Base-by-base conservation (phyloP, 2,329 filamentous ascomycete species). In the Phaeosphaeriaceae sp. region DNA sequence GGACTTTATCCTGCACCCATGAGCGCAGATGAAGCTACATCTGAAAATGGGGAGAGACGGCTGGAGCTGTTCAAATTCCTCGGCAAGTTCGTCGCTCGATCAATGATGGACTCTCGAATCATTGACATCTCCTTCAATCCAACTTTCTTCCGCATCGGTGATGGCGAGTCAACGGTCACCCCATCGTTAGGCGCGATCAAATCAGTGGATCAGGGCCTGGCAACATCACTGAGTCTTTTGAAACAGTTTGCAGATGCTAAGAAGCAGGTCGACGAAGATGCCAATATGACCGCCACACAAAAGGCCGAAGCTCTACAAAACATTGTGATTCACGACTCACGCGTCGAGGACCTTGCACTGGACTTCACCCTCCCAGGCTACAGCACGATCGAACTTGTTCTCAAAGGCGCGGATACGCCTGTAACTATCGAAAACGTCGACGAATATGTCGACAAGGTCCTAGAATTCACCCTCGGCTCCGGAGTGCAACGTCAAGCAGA, bases 111-210 rank as follows among this genome's bases (percentile, higher is more conserved):
- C 71, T 97, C 93, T 1, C 86, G 94, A 45, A 97, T 99, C 70
- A 97, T 99, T 61, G 94, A 99, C 66, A 87, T 99, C 59, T 94
- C 93, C 47, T 94, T 99, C 76, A 99, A 97, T 69, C 90, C 94
- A 1, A 96, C 92, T 5, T 97, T 99, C 78, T 99, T 99, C 86
- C 90, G 93, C 49, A 89, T 97, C 57, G 90, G 90, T 13, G 89
- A 95, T 62, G 56, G 56, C 36, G 81, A 78, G 12, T 78, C 78
- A 13, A 77, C 84, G 0, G 86, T 96, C 3, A 86, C 86, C 17
- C 92, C 92, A 11, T 96, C 92, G 0, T 81, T 99, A 6, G 92
- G 91, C 5, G 90, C 94, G 1, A 87, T 99, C 39, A 95, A 92
- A 71, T 85, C 88, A 4, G 92, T 99, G 4, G 94, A 99, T 64